These are phyloP conservation scores for Hyaloscypha hepaticicola DNA, from an alignment of 495 filamentous ascomycete species.

Conservation along the genomic window DNA sequence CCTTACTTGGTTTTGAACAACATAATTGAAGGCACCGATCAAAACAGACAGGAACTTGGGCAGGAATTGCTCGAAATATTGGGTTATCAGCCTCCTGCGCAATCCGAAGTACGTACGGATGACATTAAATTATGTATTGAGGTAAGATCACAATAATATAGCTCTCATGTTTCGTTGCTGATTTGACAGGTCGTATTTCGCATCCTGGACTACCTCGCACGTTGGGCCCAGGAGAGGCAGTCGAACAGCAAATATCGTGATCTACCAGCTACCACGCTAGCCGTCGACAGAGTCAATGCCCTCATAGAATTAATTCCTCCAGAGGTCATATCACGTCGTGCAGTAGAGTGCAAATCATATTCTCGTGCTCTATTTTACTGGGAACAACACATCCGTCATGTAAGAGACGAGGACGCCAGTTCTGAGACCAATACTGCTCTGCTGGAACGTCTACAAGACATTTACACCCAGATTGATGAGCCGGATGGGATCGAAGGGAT, in stretches of 20 bases:
- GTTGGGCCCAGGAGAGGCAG: conserved; percentile 84
- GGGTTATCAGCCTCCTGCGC: conserved; percentile 54
- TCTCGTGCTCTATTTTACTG: conserved; percentile 89
- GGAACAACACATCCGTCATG: conserved; percentile 81
- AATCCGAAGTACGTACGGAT: conserved; percentile 57
- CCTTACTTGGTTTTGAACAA: conserved; percentile 82
- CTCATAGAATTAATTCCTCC: conserved; percentile 74
- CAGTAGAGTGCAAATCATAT: conserved; percentile 89
- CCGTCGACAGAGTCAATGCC: conserved; percentile 53
- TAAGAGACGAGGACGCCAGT: conserved; percentile 37
- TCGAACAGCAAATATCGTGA: conserved; percentile 32
- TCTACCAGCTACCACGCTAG: background rate
- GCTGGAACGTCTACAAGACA: conserved; percentile 78
- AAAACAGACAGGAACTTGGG: conserved; percentile 64
- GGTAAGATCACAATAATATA: conserved; percentile 46
- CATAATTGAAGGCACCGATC: conserved; percentile 64
- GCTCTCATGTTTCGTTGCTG: background rate
- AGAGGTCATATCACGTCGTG: conserved; percentile 78
- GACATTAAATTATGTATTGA: conserved; percentile 79
- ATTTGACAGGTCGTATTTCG: conserved; percentile 74
- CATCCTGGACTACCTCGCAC: conserved; percentile 84
- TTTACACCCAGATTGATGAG: conserved; percentile 96
- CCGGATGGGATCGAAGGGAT: conserved; percentile 96
- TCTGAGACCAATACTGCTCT: conserved; percentile 53
- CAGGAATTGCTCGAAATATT: conserved; percentile 71